Percentiles rank a stretch among this genome's conserved stretches.
phyloP scores from a whole-genome alignment of 164 flowering plant species.

The Protea cynaroides region DNA sequence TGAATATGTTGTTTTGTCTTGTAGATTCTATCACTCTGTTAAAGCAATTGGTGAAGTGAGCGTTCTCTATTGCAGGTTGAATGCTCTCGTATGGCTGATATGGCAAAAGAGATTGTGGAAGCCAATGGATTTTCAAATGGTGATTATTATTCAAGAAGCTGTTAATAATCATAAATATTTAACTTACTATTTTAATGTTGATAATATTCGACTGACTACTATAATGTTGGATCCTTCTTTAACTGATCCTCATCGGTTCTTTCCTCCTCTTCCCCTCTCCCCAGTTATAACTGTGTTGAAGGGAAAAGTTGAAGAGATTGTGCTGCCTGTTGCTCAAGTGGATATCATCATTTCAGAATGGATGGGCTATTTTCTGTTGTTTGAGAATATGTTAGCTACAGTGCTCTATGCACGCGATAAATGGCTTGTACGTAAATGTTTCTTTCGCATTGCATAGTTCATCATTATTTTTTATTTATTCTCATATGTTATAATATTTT shows the following conservation, averaged over 20 bases:
- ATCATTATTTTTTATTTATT: no score
- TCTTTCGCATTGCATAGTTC: no score
- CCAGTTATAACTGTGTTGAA: slow-evolving; percentile 92
- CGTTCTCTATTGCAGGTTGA: slow-evolving; percentile 53
- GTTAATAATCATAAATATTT: neutral
- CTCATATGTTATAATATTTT: no score
- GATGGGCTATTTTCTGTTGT: slow-evolving; percentile 97
- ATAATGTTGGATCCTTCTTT: neutral
- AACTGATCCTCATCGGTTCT: neutral
- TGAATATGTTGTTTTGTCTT: no score
- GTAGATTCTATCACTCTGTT: no score
- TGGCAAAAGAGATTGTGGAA: slow-evolving; percentile 91
- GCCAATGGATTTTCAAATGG: slow-evolving; percentile 83
- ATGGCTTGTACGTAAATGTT: slow-evolving; percentile 81
- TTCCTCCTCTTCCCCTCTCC: neutral
- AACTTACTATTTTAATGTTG: no score
- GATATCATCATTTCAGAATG: slow-evolving; percentile 96
- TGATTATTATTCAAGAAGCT: slow-evolving; percentile 16
- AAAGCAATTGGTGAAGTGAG: no score
- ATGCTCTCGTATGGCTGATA: slow-evolving; percentile 96
- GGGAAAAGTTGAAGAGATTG: slow-evolving; percentile 92
- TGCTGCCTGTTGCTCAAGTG: slow-evolving; percentile 80
- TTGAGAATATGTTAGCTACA: slow-evolving; percentile 91
- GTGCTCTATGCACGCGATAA: slow-evolving; percentile 95
- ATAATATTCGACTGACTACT: no score